Base-by-base conservation (phyloP, 208 protist species). In the Leishmania martiniquensis region DNA sequence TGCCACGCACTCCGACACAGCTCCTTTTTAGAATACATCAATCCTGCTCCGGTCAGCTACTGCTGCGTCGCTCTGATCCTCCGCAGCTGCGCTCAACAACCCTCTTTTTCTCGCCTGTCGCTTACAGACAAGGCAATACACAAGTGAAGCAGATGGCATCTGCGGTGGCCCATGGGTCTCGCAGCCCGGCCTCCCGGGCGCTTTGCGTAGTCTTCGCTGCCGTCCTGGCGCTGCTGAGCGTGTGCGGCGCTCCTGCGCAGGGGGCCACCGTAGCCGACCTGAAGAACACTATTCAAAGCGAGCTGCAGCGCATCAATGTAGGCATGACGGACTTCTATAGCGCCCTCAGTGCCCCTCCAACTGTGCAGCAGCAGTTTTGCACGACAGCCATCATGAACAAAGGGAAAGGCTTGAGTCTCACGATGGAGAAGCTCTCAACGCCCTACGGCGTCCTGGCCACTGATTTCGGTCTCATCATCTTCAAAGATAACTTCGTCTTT, bases 361-460 rank as follows among this genome's bases (percentile, higher is more conserved):
- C 78, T 25, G 65, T 75, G 66, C 69, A 82, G 72, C 65, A 69
- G 72, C 72, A 78, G 29, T 82, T 62, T 67, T 82, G 78, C 72
- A 78, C 65, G 22, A 70, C 42, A 20, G 75, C 72, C 62, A 73
- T 78, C 54, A 17, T 47, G 3, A 82, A 68, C 55, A 45, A 70
- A 59, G 65, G 55, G 12, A 32, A 34, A n/a, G 78, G 78, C 2
- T 52, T 82, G 63, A 76, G 72, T n/a, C 78, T 82, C 15, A 75
- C 78, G 55, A 82, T 77, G 78, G 78, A 82, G 55, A 66, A 72
- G 6, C 10, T 77, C 22, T 55, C 12, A 52, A 57, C 72, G 4
- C 78, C 78, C 2, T 82, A 82, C 57, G n/a, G 66, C 54, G 13
- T 82, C 13, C 62, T 78, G 7, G 78, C 72, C 22, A 78, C 72